Percentiles rank a stretch among this genome's conserved stretches.
Evolutionary conservation across 2,329 filamentous ascomycete species (phyloP).

Genomic region (Calonectria honghensis): DNA sequence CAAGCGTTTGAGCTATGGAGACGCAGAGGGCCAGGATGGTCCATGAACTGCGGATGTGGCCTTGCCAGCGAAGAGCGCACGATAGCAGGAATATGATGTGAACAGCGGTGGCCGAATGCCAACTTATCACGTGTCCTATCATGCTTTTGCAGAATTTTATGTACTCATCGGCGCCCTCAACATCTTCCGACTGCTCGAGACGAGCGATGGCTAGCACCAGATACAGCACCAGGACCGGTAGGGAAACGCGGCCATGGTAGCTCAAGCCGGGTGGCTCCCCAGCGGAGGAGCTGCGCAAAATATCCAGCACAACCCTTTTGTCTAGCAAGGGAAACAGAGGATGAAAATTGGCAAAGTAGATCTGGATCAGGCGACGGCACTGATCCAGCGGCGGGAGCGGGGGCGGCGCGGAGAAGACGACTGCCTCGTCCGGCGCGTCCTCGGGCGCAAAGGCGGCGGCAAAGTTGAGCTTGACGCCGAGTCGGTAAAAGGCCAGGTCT

Average conservation of each 20-base stretch:
- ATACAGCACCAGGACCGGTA: background rate
- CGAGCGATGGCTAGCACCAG: background rate
- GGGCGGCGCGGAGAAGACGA: background rate
- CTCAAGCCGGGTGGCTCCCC: background rate
- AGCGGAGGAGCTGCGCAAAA: background rate
- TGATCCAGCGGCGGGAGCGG: background rate
- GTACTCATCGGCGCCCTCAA: background rate
- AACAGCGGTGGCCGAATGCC: background rate
- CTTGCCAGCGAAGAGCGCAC: background rate
- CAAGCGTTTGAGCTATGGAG: background rate
- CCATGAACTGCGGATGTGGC: background rate
- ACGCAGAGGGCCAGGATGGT: background rate
- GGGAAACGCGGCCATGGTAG: background rate
- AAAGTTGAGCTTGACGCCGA: background rate
- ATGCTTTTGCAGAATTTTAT: background rate
- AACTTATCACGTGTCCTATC: background rate
- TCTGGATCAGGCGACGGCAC: background rate
- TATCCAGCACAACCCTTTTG: background rate
- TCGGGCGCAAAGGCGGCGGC: background rate
- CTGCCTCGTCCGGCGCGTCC: no score
- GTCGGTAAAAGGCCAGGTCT: conserved; percentile 10
- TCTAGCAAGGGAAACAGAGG: background rate
- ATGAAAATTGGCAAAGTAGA: conserved; percentile 9
- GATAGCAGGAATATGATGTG: background rate
- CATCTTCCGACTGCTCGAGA: background rate